phyloP scores from a whole-genome alignment of 495 filamentous ascomycete genomes.

The Saxophila tyrrhenica region DNA sequence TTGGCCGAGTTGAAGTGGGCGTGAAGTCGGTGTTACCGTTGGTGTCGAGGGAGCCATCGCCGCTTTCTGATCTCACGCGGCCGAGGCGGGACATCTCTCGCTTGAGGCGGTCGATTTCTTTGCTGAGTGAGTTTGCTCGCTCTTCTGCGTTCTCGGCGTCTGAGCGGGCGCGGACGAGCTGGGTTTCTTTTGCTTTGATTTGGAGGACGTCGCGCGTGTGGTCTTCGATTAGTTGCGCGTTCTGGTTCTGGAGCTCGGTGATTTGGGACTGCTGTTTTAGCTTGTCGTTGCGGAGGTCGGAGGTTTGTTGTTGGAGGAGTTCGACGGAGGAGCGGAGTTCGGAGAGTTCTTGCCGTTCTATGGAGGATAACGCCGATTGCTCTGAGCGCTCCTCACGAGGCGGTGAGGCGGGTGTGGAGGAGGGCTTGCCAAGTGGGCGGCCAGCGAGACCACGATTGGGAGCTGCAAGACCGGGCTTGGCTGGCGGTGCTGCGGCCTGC shows the following conservation, averaged over 20 bases:
- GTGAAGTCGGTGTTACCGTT: not conserved
- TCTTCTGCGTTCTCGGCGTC: constrained; percentile 84
- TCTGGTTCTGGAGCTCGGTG: constrained; percentile 83
- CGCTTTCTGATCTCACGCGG: constrained; percentile 20
- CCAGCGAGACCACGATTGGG: constrained; percentile 66
- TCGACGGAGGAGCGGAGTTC: constrained; percentile 78
- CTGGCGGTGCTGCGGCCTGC: constrained; percentile 43
- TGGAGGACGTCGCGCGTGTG: constrained; percentile 90
- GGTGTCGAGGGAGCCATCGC: no score
- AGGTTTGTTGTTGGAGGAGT: constrained; percentile 52
- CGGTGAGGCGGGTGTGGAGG: constrained; percentile 33
- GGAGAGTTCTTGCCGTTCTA: constrained; percentile 80
- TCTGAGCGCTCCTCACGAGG: constrained; percentile 31
- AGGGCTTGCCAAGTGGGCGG: constrained; percentile 74
- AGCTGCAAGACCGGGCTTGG: constrained; percentile 53
- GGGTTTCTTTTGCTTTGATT: constrained; percentile 97
- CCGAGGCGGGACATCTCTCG: constrained; percentile 50
- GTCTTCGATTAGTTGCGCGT: constrained; percentile 93
- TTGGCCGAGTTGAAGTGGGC: constrained; percentile 1
- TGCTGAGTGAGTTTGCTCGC: constrained; percentile 64
- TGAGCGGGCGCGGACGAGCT: constrained; percentile 78
- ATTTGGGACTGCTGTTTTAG: constrained; percentile 65
- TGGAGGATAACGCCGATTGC: constrained; percentile 52
- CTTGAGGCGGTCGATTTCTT: constrained; percentile 89
- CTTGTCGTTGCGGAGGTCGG: constrained; percentile 67